phyloP scores from a whole-genome alignment of 2,329 filamentous ascomycete genomes.

The Cyphellophora europaea region DNA sequence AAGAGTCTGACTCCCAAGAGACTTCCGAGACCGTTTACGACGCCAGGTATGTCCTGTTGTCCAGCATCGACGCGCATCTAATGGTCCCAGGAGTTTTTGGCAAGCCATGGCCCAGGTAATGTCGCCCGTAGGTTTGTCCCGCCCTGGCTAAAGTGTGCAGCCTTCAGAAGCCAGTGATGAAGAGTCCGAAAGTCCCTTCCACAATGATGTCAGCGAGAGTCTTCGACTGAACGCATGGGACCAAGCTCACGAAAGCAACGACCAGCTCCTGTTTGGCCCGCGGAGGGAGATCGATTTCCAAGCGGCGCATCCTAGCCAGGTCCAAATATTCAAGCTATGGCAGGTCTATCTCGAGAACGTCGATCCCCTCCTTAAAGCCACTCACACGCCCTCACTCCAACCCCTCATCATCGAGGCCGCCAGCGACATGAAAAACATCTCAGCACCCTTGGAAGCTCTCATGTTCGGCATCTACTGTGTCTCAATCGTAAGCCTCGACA shows the following conservation, averaged over 20 bases:
- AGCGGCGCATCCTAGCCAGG: slow-evolving; percentile 51
- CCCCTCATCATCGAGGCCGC: slow-evolving; percentile 54
- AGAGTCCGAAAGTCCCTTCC: slow-evolving; percentile 23
- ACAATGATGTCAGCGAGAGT: slow-evolving; percentile 26
- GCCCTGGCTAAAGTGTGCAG: not conserved
- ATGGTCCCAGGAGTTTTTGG: slow-evolving; percentile 35
- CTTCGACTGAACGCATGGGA: slow-evolving; percentile 37
- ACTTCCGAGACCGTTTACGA: too few species aligned
- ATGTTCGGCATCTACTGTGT: slow-evolving; percentile 62
- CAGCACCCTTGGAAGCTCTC: slow-evolving; percentile 52
- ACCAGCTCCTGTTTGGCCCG: slow-evolving; percentile 46
- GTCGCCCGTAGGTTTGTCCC: not conserved
- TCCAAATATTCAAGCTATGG: slow-evolving; percentile 47
- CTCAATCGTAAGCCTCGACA: slow-evolving; percentile 46
- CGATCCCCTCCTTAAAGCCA: slow-evolving; percentile 59
- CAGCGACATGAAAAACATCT: slow-evolving; percentile 44
- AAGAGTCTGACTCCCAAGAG: too few species aligned
- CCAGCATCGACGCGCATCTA: not conserved
- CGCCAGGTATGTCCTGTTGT: slow-evolving; percentile 22
- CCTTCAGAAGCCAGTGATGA: slow-evolving; percentile 4
- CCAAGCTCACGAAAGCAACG: slow-evolving; percentile 30
- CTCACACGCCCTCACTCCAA: slow-evolving; percentile 57
- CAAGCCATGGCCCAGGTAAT: slow-evolving; percentile 27
- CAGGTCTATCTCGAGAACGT: slow-evolving; percentile 62
- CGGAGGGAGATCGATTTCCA: slow-evolving; percentile 35